Percentiles rank a stretch among this genome's conserved stretches.
phyloP scores from a whole-genome alignment of 257 asterid species.

The Echites panduratus region DNA sequence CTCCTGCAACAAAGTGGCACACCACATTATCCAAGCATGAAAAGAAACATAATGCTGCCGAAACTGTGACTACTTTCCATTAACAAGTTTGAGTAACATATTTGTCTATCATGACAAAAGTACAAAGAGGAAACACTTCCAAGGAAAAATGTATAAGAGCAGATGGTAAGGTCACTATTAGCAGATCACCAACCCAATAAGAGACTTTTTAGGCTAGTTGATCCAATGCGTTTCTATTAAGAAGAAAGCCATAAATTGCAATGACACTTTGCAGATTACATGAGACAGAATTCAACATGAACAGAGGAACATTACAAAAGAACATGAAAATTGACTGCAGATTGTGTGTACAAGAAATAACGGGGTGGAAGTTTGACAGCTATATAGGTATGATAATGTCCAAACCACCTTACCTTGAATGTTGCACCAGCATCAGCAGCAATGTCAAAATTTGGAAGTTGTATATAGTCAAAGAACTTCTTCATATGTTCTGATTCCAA shows the following conservation, averaged over 20 bases:
- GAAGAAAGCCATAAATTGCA: background rate
- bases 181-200: background rate
- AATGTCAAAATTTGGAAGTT: slow-evolving; percentile 44
- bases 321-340: background rate
- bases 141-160: background rate
- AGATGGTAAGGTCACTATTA: background rate
- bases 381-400: background rate
- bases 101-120: background rate
- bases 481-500: slow-evolving; percentile 45
- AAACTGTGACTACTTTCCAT: background rate
- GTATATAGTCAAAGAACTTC: slow-evolving; percentile 43
- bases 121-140: background rate
- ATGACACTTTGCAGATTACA: background rate
- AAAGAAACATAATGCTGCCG: background rate
- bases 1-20: slow-evolving; percentile 50
- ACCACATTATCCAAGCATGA: background rate
- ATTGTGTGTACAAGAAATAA: background rate
- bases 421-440: slow-evolving; percentile 55
- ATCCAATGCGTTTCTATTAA: background rate
- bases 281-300: background rate
- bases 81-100: too few species aligned
- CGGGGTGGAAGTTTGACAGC: background rate
- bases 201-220: background rate
- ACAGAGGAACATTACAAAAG: background rate
- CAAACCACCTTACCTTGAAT: slow-evolving; percentile 31